These are phyloP conservation scores for Talaromyces adpressus DNA, from an alignment of 495 filamentous ascomycete genomes.

Conservation along the genomic window DNA sequence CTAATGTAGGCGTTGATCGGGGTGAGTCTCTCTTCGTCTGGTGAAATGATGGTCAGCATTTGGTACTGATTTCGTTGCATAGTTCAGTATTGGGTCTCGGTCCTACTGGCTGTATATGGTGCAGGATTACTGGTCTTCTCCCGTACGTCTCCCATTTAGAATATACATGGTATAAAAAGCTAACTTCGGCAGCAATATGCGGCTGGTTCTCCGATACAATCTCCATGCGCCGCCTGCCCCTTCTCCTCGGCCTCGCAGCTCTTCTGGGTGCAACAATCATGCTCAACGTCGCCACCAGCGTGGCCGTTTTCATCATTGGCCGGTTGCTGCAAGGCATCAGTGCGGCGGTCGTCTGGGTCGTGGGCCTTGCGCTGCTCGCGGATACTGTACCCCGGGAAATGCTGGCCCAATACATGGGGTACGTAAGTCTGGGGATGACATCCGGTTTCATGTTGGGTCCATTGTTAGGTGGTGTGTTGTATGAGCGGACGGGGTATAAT, in stretches of 20 bases:
- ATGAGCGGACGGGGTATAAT: conserved; percentile 49
- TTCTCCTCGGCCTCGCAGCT: conserved; percentile 49
- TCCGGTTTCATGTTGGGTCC: conserved; percentile 38
- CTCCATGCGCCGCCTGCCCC: conserved; percentile 44
- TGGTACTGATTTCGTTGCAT: not conserved
- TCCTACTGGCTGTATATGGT: conserved; percentile 9
- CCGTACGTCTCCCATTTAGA: not conserved
- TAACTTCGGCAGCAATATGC: conserved; percentile 6
- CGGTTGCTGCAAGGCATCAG: conserved; percentile 56
- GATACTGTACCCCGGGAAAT: conserved; percentile 52
- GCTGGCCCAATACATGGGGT: conserved; percentile 48
- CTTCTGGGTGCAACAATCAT: conserved; percentile 51
- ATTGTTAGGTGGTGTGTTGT: conserved; percentile 55
- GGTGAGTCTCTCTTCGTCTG: not conserved
- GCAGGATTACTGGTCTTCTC: conserved; percentile 6
- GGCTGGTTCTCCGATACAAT: conserved; percentile 10
- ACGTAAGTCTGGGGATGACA: conserved; percentile 25
- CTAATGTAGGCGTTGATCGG: not conserved
- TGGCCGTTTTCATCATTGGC: conserved; percentile 47
- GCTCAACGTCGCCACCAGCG: conserved; percentile 43
- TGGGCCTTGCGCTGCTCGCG: conserved; percentile 52
- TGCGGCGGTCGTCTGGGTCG: conserved; percentile 57
- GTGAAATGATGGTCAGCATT: not conserved
- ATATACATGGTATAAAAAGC: not conserved
- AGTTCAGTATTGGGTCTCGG: conserved; percentile 12